A percentile compares a stretch with the other conserved stretches of the same genome.
Evolutionary conservation across 1,284 basidiomycete genomes (phyloP).

Genomic region (Coniophora puteana): DNA sequence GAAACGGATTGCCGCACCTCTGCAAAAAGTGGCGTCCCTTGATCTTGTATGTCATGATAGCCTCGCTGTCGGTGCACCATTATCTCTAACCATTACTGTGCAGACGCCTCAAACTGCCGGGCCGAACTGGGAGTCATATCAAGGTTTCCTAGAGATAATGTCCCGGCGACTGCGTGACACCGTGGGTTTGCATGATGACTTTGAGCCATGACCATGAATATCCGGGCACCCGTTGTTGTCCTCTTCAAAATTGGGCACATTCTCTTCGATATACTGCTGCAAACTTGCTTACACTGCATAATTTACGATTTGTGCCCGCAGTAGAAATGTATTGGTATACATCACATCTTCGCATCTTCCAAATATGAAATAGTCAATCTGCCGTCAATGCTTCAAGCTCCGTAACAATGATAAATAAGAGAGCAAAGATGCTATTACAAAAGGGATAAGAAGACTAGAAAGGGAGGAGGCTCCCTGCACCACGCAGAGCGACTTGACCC

Average conservation of each 20-base stretch:
- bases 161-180: constrained; percentile 57
- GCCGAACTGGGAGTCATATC: constrained; percentile 53
- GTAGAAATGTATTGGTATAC: no score
- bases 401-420: background rate
- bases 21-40: constrained; percentile 47
- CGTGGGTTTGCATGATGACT: constrained; percentile 45
- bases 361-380: no score
- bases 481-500: constrained; percentile 76
- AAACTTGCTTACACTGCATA: no score
- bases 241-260: no score
- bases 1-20: constrained; percentile 44
- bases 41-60: constrained; percentile 41
- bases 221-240: no score
- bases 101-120: constrained; percentile 37
- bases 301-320: no score
- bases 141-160: constrained; percentile 70
- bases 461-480: constrained; percentile 77
- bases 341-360: no score
- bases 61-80: background rate
- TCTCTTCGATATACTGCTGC: no score
- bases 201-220: no score
- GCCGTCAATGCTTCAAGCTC: no score
- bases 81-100: constrained; percentile 9
- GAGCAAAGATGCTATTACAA: background rate
- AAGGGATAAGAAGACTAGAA: constrained; percentile 41